Conservation (phyloP, 176 grass and related monocot genomes). For the Pontederia paniculata region DNA sequence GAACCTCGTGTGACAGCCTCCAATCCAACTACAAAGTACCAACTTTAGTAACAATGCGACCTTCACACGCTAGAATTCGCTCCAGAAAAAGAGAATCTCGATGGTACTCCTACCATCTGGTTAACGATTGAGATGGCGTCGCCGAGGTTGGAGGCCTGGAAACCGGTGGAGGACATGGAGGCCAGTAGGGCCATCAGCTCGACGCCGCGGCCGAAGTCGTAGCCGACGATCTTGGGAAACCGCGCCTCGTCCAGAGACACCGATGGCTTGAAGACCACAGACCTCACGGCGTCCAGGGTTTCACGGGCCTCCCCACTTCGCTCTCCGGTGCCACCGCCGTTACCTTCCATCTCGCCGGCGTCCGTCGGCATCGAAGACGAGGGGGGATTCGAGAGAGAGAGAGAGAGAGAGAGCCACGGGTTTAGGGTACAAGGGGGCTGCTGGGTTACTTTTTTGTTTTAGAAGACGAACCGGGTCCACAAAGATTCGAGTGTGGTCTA, state of each 20-base stretch:
- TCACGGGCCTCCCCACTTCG: conserved; percentile 13
- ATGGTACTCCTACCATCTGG: conserved; percentile 41
- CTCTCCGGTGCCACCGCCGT: background rate
- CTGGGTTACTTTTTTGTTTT: too few relatives aligned
- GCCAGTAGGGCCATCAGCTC: conserved; percentile 38
- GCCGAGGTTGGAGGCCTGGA: conserved; percentile 75
- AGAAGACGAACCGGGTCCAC: too few relatives aligned
- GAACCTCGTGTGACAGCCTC: conserved; percentile 65
- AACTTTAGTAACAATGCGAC: conserved; percentile 2
- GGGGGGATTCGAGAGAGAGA: background rate
- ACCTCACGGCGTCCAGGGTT: conserved; percentile 32
- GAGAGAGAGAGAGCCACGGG: too few relatives aligned
- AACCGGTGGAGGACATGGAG: conserved; percentile 50
- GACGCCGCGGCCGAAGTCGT: conserved; percentile 51
- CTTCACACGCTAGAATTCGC: too few relatives aligned
- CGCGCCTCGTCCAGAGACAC: conserved; percentile 40
- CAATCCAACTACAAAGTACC: conserved; percentile 59
- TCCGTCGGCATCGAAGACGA: background rate
- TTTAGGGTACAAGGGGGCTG: too few relatives aligned
- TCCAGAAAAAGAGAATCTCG: background rate
- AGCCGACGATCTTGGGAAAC: conserved; percentile 52
- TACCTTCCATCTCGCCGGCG: conserved; percentile 2
- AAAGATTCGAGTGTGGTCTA: too few relatives aligned
- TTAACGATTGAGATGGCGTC: conserved; percentile 59
- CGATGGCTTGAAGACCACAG: conserved; percentile 66